A percentile compares a stretch with the other conserved stretches of the same genome.
Conservation (phyloP, 1,284 basidiomycete species). For the Erythrobasidium hasegawianum region DNA sequence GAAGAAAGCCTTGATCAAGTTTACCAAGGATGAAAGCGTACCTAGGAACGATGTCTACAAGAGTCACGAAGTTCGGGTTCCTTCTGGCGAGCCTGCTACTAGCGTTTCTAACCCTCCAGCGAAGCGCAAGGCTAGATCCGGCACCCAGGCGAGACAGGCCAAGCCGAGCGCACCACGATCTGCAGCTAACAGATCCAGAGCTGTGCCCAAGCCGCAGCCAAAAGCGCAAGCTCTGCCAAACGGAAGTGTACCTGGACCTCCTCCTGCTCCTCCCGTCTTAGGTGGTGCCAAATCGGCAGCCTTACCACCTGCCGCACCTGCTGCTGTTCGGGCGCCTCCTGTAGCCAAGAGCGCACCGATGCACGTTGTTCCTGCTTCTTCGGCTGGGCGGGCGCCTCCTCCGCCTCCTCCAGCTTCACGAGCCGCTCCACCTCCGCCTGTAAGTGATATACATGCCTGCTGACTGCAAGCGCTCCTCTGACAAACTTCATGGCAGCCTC, state of each 20-base stretch:
- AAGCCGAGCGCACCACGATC: constrained; percentile 50
- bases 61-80: constrained; percentile 82
- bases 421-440: constrained; percentile 35
- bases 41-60: constrained; percentile 85
- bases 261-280: constrained; percentile 32
- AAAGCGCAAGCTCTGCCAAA: constrained; percentile 46
- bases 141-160: constrained; percentile 79
- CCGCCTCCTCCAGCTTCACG: constrained; percentile 50
- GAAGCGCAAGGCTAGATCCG: constrained; percentile 79
- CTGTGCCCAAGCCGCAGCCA: constrained; percentile 48
- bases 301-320: constrained; percentile 17
- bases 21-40: constrained; percentile 82
- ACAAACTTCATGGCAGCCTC: constrained; percentile 4
- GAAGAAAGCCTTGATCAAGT: constrained; percentile 83
- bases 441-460: neutral
- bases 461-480: no score
- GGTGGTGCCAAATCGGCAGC: constrained; percentile 5
- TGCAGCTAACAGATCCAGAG: constrained; percentile 45
- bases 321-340: constrained; percentile 35
- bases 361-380: neutral
- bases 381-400: constrained; percentile 49
- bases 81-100: constrained; percentile 76
- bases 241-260: constrained; percentile 26
- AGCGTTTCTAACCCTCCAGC: constrained; percentile 79
- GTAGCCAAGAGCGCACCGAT: constrained; percentile 7